Percentiles rank a stretch among this genome's conserved stretches.
These are phyloP conservation scores for Aciculoconidium aculeatum DNA, from an alignment of 805 yeast species.

Conservation along the genomic window DNA sequence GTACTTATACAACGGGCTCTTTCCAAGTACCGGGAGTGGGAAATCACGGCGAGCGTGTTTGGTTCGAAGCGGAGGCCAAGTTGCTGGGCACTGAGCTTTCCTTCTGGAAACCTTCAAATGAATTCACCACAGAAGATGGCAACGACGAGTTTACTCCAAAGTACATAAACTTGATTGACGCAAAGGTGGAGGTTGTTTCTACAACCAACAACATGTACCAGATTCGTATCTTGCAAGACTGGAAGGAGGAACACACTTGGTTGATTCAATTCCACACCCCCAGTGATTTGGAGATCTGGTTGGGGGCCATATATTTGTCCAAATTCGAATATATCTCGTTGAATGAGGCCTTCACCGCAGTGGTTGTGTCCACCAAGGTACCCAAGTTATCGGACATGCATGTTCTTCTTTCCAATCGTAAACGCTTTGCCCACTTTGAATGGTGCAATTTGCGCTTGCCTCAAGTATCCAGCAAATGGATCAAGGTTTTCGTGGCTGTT, in stretches of 20 bases:
- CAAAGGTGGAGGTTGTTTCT: slow-evolving; percentile 15
- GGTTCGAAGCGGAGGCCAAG: slow-evolving; percentile 32
- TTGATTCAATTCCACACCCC: slow-evolving; percentile 18
- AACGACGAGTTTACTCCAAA: slow-evolving; percentile 41
- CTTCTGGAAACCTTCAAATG: slow-evolving; percentile 38
- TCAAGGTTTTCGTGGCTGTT: slow-evolving; percentile 46
- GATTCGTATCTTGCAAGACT: slow-evolving; percentile 25
- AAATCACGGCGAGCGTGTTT: slow-evolving; percentile 17
- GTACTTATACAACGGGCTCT: slow-evolving; percentile 56
- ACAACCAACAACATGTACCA: slow-evolving; percentile 11
- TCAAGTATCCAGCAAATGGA: slow-evolving; percentile 53
- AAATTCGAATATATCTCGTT: slow-evolving; percentile 52
- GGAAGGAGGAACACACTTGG: slow-evolving; percentile 18
- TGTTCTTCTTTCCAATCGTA: slow-evolving; percentile 46
- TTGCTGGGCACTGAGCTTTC: slow-evolving; percentile 52
- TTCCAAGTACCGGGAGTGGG: slow-evolving; percentile 26
- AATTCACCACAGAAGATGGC: slow-evolving; percentile 20
- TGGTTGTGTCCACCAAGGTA: slow-evolving; percentile 53
- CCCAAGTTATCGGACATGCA: slow-evolving; percentile 52
- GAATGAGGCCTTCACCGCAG: slow-evolving; percentile 63
- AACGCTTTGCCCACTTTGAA: slow-evolving; percentile 45
- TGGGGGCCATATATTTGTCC: slow-evolving; percentile 47
- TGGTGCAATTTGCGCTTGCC: slow-evolving; percentile 63
- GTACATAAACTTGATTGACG: slow-evolving; percentile 49
- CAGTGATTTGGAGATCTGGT: slow-evolving; percentile 30